Base-by-base conservation (phyloP, 441 rosid species). In the Hura crepitans region DNA sequence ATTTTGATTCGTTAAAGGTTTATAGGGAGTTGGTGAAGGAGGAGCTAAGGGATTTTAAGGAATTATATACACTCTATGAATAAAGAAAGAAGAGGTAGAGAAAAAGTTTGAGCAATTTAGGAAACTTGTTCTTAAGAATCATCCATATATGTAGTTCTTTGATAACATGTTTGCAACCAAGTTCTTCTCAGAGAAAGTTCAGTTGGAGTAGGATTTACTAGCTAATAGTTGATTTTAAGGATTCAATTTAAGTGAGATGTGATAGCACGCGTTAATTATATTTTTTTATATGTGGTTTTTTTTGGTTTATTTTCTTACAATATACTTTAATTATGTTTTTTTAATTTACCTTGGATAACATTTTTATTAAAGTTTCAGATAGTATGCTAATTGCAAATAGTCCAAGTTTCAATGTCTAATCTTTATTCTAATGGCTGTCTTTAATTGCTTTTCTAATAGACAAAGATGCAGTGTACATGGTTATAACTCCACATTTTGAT, bases 1-100 rank as follows among this genome's bases (percentile, higher is more conserved):
- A 82, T 39, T 20, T 12, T 1, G 96, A 87, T 71, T 97, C 98
- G 14, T 74, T 94, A 83, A 85, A 84, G 77, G 85, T 90, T 79
- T 91, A 94, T 47, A 84, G 87, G 65, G 89, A 85, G 61, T 72
- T 94, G 56, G 96, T 81, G 69, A 88, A 80, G 68, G 97, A 94
- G 78, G 97, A 91, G 68, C 97, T 96, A 0, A 85, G 77, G 74
- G 99, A 94, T 76, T 94, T 89, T 64, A 84, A 71, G 97, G 97
- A 53, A 80, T 94, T 55, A 83, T 94, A 11, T 92, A 91, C 60
- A 80, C 92, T 11, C 66, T 94, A 80, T 28, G 85, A 88, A 85
- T 81, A 83, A 87, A 84, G 90, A 85, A 81, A 54, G 93, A 84
- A 2, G 87, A 87, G 76, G 98, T 92, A 0, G 93, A 90, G 81